phyloP scores from a whole-genome alignment of 768 basidiomycete genomes.

The Agaricus subrufescens region DNA sequence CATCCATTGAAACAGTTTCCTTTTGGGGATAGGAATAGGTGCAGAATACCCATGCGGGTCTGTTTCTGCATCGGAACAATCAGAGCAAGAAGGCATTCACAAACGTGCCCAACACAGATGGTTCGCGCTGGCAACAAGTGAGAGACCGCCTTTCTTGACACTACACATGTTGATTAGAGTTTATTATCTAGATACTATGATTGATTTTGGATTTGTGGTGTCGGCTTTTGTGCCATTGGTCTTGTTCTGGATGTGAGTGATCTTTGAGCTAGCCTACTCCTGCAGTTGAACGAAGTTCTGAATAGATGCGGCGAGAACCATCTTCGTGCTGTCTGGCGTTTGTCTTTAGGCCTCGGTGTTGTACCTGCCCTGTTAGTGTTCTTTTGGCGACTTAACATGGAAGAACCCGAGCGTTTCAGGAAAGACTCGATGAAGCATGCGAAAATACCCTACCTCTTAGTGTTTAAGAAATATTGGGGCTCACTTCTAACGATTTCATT shows the following conservation, averaged over 20 bases:
- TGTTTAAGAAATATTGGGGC: slow-evolving; percentile 77
- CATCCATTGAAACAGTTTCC: slow-evolving; percentile 46
- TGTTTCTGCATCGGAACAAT: slow-evolving; percentile 85
- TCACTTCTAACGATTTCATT: slow-evolving; percentile 70
- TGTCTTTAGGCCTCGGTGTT: slow-evolving; percentile 80
- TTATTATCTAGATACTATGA: slow-evolving; percentile 62
- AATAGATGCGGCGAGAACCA: slow-evolving; percentile 71
- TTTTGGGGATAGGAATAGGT: slow-evolving; percentile 85
- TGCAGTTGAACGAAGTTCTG: too few relatives aligned
- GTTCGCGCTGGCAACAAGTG: slow-evolving; percentile 88
- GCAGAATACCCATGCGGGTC: slow-evolving; percentile 91
- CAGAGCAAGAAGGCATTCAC: slow-evolving; percentile 74
- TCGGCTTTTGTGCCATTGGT: slow-evolving; percentile 80
- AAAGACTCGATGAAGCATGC: slow-evolving; percentile 76
- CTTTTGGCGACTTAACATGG: slow-evolving; percentile 82
- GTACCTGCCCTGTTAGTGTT: slow-evolving; percentile 80
- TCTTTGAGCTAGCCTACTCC: not conserved
- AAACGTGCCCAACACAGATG: slow-evolving; percentile 83
- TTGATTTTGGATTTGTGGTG: slow-evolving; percentile 79
- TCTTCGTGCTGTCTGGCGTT: slow-evolving; percentile 82
- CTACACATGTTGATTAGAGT: not conserved
- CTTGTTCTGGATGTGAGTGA: slow-evolving; percentile 81
- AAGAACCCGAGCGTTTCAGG: slow-evolving; percentile 70
- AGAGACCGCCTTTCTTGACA: slow-evolving; percentile 16
- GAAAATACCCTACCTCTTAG: slow-evolving; percentile 69